Conservation (phyloP, 805 yeast species). For the Wickerhamiella sorbophila region DNA sequence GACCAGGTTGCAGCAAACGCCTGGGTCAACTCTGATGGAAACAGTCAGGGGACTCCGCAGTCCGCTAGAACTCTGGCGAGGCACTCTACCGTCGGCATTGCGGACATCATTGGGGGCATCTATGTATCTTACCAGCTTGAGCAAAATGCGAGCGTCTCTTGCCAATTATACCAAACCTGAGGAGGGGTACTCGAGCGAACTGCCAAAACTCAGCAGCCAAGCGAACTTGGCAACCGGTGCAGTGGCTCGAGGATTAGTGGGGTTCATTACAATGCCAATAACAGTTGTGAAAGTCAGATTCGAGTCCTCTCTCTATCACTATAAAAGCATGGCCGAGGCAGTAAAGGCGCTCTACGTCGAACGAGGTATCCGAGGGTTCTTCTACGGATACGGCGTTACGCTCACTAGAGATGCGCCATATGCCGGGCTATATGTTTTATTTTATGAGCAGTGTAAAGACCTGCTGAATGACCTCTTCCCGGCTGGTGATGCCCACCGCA, state of each 20-base stretch:
- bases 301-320: constrained; percentile 67
- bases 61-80: constrained; percentile 63
- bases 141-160: constrained; percentile 40
- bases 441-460: constrained; percentile 65
- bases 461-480: constrained; percentile 33
- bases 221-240: constrained; percentile 71
- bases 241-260: constrained; percentile 64
- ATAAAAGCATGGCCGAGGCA: constrained; percentile 51
- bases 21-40: constrained; percentile 15
- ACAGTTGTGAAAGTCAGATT: constrained; percentile 80
- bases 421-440: constrained; percentile 80
- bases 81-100: constrained; percentile 79
- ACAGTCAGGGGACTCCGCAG: constrained; percentile 16
- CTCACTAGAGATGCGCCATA: constrained; percentile 86
- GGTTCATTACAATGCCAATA: constrained; percentile 84
- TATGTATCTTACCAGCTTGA: constrained; percentile 61
- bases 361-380: constrained; percentile 56
- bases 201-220: constrained; percentile 57
- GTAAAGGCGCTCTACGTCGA: constrained; percentile 36
- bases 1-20: constrained; percentile 63
- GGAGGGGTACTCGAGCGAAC: constrained; percentile 10
- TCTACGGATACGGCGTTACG: constrained; percentile 79
- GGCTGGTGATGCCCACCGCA: constrained; percentile 5
- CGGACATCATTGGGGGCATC: constrained; percentile 89
- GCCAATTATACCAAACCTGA: constrained; percentile 23